Evolutionary conservation across 306 rosid species (phyloP), one percentile per base, ranked within the genome.

Genomic region (Vigna hirtella): DNA sequence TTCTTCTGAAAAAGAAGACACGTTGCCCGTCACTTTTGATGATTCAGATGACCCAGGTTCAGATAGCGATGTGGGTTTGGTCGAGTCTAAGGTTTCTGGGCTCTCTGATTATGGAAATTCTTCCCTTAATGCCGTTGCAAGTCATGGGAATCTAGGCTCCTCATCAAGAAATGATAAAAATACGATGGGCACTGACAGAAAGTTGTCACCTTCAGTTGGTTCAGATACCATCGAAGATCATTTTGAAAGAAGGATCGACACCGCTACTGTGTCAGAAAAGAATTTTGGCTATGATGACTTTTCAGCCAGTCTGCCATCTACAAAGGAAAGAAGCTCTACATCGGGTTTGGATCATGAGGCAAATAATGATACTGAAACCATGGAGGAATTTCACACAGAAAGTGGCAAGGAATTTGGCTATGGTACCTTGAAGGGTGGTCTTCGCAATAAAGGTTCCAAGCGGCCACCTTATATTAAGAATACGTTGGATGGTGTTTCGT

Each of bases 41-140:
- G 93, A 89, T 83, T 95, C 96, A 69, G 90, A 94, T 79, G 90
- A 90, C 78, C 69, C 87, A 45, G 80, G 87, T 77, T 91, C 98
- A 17, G 95, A 89, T 66, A 76, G 85, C 52, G 98, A 89, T 74
- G 86, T 82, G 63, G 85, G 91, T 77, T 14, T 77, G 38, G 66
- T 18, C 49, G 82, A 71, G 69, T 88, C 92, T 50, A 81, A 77
- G 73, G 77, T 49, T 80, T 63, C 80, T 62, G 84, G 78, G 62
- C 80, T 79, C 77, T 55, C 65, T n/a, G 82, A 56, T 50, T 61
- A 81, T 84, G 78, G 48, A 81, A 83, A 72, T 79, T 73, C 85
- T 56, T 81, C 61, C 69, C 53, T 75, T 80, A 77, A 71, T 72
- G 86, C 52, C 17, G 81, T 83, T 83, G 82, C 64, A 66, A 77